phyloP scores from a whole-genome alignment of 2,329 filamentous ascomycete species.

The Aspergillus novoparasiticus region DNA sequence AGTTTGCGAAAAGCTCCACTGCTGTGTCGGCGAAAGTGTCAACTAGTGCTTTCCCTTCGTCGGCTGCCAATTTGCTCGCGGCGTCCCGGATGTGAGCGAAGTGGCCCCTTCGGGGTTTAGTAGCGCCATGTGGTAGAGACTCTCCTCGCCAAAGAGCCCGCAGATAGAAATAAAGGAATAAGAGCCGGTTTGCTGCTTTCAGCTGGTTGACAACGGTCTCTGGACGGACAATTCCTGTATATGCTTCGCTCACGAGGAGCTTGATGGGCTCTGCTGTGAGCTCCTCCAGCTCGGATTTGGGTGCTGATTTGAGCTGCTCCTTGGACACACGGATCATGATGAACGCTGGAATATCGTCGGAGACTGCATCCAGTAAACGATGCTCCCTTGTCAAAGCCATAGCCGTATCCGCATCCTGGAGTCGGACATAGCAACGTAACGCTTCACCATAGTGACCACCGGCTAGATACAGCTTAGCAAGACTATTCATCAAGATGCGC shows the following conservation, averaged over 20 bases:
- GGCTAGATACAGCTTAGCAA: conserved; percentile 82
- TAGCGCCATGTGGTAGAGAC: conserved; percentile 49
- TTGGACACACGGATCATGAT: conserved; percentile 82
- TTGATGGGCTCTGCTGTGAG: conserved; percentile 81
- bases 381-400: conserved; percentile 85
- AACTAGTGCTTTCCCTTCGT: conserved; percentile 69
- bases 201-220: conserved; percentile 78
- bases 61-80: conserved; percentile 52
- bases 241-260: conserved; percentile 86
- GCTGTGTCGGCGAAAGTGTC: conserved; percentile 86
- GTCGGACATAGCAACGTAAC: conserved; percentile 80
- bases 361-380: conserved; percentile 85
- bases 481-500: conserved; percentile 81
- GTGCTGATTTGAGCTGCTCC: conserved; percentile 66
- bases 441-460: conserved; percentile 82
- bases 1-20: conserved; percentile 81
- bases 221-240: conserved; percentile 81
- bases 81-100: conserved; percentile 43
- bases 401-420: conserved; percentile 88
- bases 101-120: conserved; percentile 38
- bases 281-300: conserved; percentile 72
- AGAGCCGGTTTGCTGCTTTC: conserved; percentile 63
- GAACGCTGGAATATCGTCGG: conserved; percentile 86
- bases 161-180: conserved; percentile 92
- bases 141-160: conserved; percentile 81